Base-by-base conservation (phyloP, 2,329 filamentous ascomycete genomes). In the Calonectria fujianensis region DNA sequence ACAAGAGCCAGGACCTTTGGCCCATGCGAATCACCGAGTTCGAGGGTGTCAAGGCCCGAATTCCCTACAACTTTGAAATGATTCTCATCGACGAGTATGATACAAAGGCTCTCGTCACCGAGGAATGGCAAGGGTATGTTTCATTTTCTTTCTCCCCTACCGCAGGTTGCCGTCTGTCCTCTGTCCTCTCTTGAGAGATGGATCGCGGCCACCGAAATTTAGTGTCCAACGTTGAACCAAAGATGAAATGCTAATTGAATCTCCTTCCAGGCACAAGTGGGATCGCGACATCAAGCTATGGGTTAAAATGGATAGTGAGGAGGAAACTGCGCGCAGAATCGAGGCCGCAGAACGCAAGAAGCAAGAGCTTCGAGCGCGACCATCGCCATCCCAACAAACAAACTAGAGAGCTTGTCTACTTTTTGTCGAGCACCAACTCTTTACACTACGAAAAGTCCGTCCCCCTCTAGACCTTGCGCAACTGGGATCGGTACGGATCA, bases 11-110 rank as follows among this genome's bases (percentile, higher is more conserved):
- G n/a, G 94, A 97, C 79, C 87, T 97, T 16, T 97, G 93, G 85
- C 95, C 95, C 4, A 88, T 97, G 88, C 90, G 94, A 20, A 88
- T 92, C 81, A 94, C 92, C 32, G 89, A 91, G 76, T 97, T 95
- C 79, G 95, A 97, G 85, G 94, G 94, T 27, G 92, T 94, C 2
- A 86, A 89, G 16, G 94, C 94, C 31, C 89, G 89, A 77, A 90
- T 97, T 31, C 95, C 95, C 5, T 94, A 91, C 82, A 88, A 87
- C 70, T 94, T 93, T 76, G 92, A 94, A 79, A 89, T 88, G 80
- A 91, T 94, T 35, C 84, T 95, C 70, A 87, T 88, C 4, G 89
- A 91, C 37, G 93, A 95, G 85, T 95, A 95, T 79, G 88, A 90
- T 37, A 83, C 86, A n/a, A 91, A 89, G 84, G 90, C 91, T 32